Conservation (phyloP, 2,329 filamentous ascomycete species). For the Chalaropsis thielavioides region DNA sequence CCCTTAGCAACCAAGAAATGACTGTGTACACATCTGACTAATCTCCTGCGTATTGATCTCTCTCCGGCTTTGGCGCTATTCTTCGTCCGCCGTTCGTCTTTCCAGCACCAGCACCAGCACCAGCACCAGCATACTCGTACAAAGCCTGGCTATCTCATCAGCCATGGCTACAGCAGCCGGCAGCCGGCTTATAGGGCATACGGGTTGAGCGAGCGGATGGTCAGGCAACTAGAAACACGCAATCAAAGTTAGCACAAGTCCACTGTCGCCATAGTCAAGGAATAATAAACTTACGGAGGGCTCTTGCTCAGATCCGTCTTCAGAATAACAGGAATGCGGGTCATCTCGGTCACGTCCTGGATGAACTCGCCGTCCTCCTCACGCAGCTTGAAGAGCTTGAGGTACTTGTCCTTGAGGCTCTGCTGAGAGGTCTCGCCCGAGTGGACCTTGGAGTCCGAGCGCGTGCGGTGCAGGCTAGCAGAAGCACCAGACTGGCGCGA, state of each 20-base stretch:
- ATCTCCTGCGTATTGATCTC: background rate
- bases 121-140: slow-evolving; percentile 14
- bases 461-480: slow-evolving; percentile 66
- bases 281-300: slow-evolving; percentile 70
- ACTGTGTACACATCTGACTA: background rate
- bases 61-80: background rate
- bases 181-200: slow-evolving; percentile 42
- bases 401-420: slow-evolving; percentile 90
- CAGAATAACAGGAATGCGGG: slow-evolving; percentile 86
- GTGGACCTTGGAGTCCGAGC: slow-evolving; percentile 84
- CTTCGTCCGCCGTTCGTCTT: background rate
- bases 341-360: slow-evolving; percentile 97
- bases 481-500: slow-evolving; percentile 51
- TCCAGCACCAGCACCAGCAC: background rate
- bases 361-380: slow-evolving; percentile 94
- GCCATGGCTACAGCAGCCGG: background rate
- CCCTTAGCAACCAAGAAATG: background rate
- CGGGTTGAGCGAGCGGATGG: slow-evolving; percentile 70
- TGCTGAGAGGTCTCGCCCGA: slow-evolving; percentile 62
- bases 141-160: background rate
- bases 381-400: slow-evolving; percentile 74
- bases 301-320: slow-evolving; percentile 98
- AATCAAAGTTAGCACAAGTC: slow-evolving; percentile 26
- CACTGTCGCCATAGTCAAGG: background rate
- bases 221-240: slow-evolving; percentile 49